Conservation (phyloP, 2,329 filamentous ascomycete species). For the Pestalotiopsis sp. region DNA sequence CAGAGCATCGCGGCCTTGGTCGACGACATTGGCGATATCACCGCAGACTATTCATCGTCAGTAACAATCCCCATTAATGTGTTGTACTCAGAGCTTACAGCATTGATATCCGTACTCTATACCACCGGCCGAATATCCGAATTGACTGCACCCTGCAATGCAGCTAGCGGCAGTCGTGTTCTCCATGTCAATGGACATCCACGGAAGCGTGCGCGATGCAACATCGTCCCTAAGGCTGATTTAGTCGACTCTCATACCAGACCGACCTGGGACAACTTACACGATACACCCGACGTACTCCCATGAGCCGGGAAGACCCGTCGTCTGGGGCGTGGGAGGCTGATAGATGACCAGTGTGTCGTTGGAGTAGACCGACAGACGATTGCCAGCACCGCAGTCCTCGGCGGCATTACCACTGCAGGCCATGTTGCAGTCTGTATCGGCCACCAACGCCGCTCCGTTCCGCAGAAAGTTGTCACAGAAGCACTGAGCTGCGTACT, state of each 20-base stretch:
- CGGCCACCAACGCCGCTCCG: conserved; percentile 19
- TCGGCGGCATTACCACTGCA: conserved; percentile 24
- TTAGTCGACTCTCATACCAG: not conserved
- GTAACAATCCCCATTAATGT: not conserved
- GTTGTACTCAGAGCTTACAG: conserved; percentile 25
- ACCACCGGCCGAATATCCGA: conserved; percentile 44
- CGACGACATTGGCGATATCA: conserved; percentile 31
- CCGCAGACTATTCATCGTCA: conserved; percentile 31
- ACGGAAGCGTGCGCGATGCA: conserved; percentile 33
- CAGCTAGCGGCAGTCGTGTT: conserved; percentile 43
- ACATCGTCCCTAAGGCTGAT: conserved; percentile 20
- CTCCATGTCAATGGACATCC: conserved; percentile 36
- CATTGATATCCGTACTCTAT: conserved; percentile 45
- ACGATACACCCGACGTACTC: conserved; percentile 24
- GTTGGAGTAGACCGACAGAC: conserved; percentile 24
- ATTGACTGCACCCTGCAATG: conserved; percentile 39
- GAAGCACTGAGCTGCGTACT: conserved; percentile 35
- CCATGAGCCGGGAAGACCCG: conserved; percentile 17
- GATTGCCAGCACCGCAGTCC: conserved; percentile 24
- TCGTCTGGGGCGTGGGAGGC: conserved; percentile 18
- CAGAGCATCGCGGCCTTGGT: conserved; percentile 22
- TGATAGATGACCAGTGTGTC: conserved; percentile 19
- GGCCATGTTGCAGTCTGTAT: conserved; percentile 24
- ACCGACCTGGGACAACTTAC: conserved; percentile 9
- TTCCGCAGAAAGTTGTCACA: conserved; percentile 24